Evolutionary conservation across 1,139 yeast species (phyloP), one percentile per base, ranked within the genome.

Genomic region (Candida sp.): DNA sequence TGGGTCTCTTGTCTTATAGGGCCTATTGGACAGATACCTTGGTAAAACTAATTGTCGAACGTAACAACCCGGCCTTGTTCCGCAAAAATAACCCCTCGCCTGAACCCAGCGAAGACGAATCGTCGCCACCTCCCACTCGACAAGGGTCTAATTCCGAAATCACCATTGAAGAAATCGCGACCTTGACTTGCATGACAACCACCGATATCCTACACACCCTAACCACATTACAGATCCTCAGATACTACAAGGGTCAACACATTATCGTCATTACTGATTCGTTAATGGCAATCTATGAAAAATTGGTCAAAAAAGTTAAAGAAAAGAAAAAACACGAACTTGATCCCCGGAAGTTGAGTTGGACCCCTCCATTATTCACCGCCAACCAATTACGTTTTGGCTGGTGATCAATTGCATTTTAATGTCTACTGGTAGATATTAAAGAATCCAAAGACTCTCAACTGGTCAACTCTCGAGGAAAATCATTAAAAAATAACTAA

Each of bases 291-390:
- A 77, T 87, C 58, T 88, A 90, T 59, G 95, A 91, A 19, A 83
- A 81, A 58, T 66, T 87, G 52, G 77, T 79, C 53, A 78, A 77
- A 56, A 73, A 72, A 52, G 68, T 73, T 8, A 66, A 64, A 49
- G 78, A 73, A 29, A 87, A 87, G 67, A 87, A 88, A 64, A 81
- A 85, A 55, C 93, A 88, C 56, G 78, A 82, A 45, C 77, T 93
- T 47, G 91, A 87, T 54, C 84, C 96, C 0, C 64, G 73, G 4
- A 80, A 79, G 54, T 71, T 93, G 46, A 72, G 75, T 32, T 93
- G 99, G 99, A 87, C 87, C 49, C 98, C 99, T 4, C 99, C 99
- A 0, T 84, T 87, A 21, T 93, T 93, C 61, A 91, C 97, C 1
- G 97, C 98, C 21, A 91, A 96, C 44, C 98, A 93, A 70, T 70